Percentiles rank a stretch among this genome's conserved stretches.
Evolutionary conservation across 2,329 filamentous ascomycete species (phyloP).

Genomic region (Teratosphaeria pseudoeucalypti): DNA sequence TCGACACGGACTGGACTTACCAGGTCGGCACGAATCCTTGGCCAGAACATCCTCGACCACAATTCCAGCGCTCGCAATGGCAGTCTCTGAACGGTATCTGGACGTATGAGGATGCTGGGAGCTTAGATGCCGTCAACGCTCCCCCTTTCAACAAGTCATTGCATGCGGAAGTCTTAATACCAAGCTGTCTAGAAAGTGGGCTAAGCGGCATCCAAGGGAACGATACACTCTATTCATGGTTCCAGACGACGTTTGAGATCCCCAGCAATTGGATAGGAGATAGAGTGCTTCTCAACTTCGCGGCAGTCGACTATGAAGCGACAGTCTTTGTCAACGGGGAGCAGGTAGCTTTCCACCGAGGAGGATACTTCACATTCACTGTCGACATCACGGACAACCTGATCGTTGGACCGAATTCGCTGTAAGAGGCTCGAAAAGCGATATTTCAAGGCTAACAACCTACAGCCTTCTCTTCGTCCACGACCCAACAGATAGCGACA

Average conservation of each 20-base stretch:
- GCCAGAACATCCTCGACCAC: conserved; percentile 47
- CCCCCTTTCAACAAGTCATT: conserved; percentile 38
- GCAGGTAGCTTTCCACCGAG: conserved; percentile 44
- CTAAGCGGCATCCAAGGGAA: conserved; percentile 32
- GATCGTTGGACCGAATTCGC: conserved; percentile 30
- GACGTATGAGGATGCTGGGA: conserved; percentile 39
- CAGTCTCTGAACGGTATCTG: conserved; percentile 47
- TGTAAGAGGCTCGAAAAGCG: too few relatives aligned
- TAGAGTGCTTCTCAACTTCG: conserved; percentile 45
- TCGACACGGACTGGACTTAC: conserved; percentile 30
- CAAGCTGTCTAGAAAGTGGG: conserved; percentile 45
- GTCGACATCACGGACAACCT: conserved; percentile 51
- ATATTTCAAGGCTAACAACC: too few relatives aligned
- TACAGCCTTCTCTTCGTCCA: conserved; percentile 43
- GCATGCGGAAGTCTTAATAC: conserved; percentile 38
- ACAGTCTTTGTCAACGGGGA: conserved; percentile 48
- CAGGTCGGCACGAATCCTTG: conserved; percentile 41
- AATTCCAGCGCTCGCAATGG: conserved; percentile 44
- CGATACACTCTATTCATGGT: conserved; percentile 22
- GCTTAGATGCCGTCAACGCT: conserved; percentile 27
- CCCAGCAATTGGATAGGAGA: conserved; percentile 38
- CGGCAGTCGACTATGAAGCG: conserved; percentile 54
- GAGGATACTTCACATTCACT: conserved; percentile 48
- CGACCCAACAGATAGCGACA: conserved; percentile 53
- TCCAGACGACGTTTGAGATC: conserved; percentile 41